Evolutionary conservation across 208 protist species (phyloP).

Genomic region (Trypanosoma scelopori): DNA sequence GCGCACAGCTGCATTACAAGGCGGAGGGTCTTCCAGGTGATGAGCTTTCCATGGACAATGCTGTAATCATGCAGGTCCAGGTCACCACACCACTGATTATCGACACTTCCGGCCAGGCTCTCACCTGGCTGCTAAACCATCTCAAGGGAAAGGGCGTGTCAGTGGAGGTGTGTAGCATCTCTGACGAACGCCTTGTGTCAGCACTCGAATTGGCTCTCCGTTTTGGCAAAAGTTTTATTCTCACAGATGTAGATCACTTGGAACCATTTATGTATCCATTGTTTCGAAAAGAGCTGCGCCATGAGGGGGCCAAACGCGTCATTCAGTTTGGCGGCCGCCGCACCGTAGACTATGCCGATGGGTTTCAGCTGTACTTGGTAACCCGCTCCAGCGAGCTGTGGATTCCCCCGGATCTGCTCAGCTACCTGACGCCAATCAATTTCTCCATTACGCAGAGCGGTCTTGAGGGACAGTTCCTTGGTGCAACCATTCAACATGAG

Average conservation of each 20-base stretch:
- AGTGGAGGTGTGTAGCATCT: constrained; percentile 89
- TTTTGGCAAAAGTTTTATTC: constrained; percentile 98
- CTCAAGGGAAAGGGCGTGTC: constrained; percentile 73
- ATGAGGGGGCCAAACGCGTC: constrained; percentile 89
- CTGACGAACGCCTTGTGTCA: constrained; percentile 93
- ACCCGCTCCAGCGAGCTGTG: constrained; percentile 88
- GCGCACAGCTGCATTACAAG: constrained; percentile 95
- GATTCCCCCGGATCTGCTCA: constrained; percentile 90
- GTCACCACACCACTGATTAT: constrained; percentile 94
- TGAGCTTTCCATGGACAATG: constrained; percentile 97
- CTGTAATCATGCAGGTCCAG: constrained; percentile 94
- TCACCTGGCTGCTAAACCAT: constrained; percentile 91
- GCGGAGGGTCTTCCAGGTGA: constrained; percentile 94
- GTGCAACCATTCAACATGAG: constrained; percentile 96
- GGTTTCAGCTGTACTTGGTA: constrained; percentile 96
- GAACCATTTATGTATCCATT: constrained; percentile 96
- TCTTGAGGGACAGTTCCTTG: constrained; percentile 97
- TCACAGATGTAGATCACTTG: constrained; percentile 95
- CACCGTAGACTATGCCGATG: constrained; percentile 95
- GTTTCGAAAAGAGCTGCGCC: constrained; percentile 91
- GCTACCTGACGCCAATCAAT: constrained; percentile 94
- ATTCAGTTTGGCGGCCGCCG: constrained; percentile 97
- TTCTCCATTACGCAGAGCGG: constrained; percentile 97
- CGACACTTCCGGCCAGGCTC: constrained; percentile 94
- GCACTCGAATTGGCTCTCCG: constrained; percentile 97